Evolutionary conservation across 345 rosid species (phyloP).

Genomic region (Eucalyptus caleyi): DNA sequence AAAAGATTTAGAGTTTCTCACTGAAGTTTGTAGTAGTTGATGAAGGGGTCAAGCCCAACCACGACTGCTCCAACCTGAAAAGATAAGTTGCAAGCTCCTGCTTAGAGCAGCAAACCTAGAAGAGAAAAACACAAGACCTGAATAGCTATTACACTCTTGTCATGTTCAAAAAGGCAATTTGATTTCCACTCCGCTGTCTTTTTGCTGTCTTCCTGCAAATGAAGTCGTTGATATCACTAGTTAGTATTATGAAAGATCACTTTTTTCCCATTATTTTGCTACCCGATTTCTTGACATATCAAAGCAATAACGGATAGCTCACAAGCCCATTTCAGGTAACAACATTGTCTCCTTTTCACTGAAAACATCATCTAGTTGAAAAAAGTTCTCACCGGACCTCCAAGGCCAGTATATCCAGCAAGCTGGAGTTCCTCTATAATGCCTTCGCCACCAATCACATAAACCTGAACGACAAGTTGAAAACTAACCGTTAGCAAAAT

Average conservation of each 20-base stretch:
- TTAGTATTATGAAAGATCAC: neutral
- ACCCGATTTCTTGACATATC: neutral
- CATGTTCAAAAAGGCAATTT: conserved; percentile 51
- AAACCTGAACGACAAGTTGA: conserved; percentile 29
- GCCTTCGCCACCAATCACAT: conserved; percentile 84
- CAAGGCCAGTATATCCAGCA: conserved; percentile 69
- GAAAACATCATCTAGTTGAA: neutral
- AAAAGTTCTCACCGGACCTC: conserved; percentile 66
- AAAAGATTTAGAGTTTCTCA: conserved; percentile 17
- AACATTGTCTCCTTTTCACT: neutral
- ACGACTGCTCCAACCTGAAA: conserved; percentile 93
- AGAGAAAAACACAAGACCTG: neutral
- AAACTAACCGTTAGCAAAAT: neutral
- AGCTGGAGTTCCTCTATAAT: conserved; percentile 57
- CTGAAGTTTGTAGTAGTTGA: conserved; percentile 97
- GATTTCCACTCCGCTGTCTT: conserved; percentile 57
- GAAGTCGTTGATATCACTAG: neutral
- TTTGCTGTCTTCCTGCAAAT: conserved; percentile 68
- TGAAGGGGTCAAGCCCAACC: conserved; percentile 69
- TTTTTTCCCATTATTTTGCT: neutral
- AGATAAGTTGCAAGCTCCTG: neutral
- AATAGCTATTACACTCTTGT: conserved; percentile 46
- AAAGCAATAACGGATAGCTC: neutral
- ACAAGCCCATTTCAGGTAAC: neutral
- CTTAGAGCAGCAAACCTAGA: neutral